Evolutionary conservation across 768 basidiomycete genomes (phyloP).

Genomic region (Hericium rajendrae): DNA sequence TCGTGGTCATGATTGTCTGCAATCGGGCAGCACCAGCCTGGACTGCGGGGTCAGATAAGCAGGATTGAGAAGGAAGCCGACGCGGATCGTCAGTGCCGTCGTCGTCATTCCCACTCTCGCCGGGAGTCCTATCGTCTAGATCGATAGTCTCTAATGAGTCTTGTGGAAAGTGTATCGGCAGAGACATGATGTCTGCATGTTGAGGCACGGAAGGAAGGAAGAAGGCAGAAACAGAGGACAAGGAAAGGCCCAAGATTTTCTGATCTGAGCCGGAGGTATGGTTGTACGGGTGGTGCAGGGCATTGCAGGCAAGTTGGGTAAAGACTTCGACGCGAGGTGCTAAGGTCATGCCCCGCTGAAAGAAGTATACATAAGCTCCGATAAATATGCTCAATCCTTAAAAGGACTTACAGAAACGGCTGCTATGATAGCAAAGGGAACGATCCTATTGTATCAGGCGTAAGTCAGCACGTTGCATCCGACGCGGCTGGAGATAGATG

Average conservation of each 20-base stretch:
- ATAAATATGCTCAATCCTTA: neutral
- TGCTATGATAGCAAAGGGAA: slow-evolving; percentile 57
- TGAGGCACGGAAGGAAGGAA: neutral
- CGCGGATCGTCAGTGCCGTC: slow-evolving; percentile 30
- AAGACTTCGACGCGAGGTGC: slow-evolving; percentile 75
- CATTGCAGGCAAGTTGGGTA: slow-evolving; percentile 65
- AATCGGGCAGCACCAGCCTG: slow-evolving; percentile 61
- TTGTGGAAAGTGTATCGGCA: slow-evolving; percentile 2
- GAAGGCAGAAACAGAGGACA: slow-evolving; percentile 1
- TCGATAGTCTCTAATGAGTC: neutral
- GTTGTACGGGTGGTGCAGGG: slow-evolving; percentile 37
- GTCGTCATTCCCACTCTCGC: slow-evolving; percentile 12
- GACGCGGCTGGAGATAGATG: neutral
- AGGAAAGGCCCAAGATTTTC: neutral
- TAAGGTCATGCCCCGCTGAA: slow-evolving; percentile 70
- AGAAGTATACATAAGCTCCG: slow-evolving; percentile 1
- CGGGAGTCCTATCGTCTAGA: neutral
- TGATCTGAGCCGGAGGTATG: slow-evolving; percentile 16
- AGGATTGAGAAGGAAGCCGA: slow-evolving; percentile 26
- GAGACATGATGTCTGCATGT: neutral
- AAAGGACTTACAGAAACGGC: slow-evolving; percentile 52
- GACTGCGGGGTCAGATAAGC: slow-evolving; percentile 43
- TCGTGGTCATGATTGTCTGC: slow-evolving; percentile 70
- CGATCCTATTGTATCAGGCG: slow-evolving; percentile 37
- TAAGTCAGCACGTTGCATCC: neutral